These are phyloP conservation scores for Penicillium sp. DNA, from an alignment of 2,329 filamentous ascomycete genomes.

Conservation along the genomic window DNA sequence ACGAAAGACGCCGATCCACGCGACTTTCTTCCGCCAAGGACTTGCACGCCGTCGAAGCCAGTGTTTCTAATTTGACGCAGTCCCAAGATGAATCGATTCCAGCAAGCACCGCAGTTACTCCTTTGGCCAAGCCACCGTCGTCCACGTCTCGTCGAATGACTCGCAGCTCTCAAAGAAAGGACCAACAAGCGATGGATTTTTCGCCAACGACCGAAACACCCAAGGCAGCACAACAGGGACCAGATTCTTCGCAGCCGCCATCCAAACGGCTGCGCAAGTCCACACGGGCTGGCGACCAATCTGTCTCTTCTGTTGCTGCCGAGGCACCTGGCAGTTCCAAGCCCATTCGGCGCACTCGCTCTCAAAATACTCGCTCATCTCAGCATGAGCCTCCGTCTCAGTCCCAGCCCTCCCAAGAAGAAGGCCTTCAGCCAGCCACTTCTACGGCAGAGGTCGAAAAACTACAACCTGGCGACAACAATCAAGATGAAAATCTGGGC, in stretches of 20 bases:
- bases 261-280: conserved; percentile 30
- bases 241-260: conserved; percentile 16
- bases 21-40: conserved; percentile 21
- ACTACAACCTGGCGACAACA: not conserved
- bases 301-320: conserved; percentile 7
- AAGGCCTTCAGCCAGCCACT: not conserved
- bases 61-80: conserved; percentile 6
- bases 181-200: not conserved
- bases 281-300: conserved; percentile 23
- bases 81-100: conserved; percentile 13
- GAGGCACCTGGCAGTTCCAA: conserved; percentile 10
- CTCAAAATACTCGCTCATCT: conserved; percentile 19
- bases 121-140: conserved; percentile 12
- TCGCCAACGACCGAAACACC: not conserved
- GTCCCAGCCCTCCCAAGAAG: conserved; percentile 4
- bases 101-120: conserved; percentile 2
- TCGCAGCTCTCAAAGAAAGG: conserved; percentile 20
- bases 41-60: not conserved
- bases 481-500: conserved; percentile 3
- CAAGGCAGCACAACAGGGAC: conserved; percentile 1
- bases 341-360: conserved; percentile 14
- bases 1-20: conserved; percentile 30
- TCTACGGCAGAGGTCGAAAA: conserved; percentile 1
- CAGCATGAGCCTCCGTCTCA: conserved; percentile 8
- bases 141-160: conserved; percentile 21